Conservation (phyloP, 2,329 filamentous ascomycete genomes). For the Dactylellina leptospora region DNA sequence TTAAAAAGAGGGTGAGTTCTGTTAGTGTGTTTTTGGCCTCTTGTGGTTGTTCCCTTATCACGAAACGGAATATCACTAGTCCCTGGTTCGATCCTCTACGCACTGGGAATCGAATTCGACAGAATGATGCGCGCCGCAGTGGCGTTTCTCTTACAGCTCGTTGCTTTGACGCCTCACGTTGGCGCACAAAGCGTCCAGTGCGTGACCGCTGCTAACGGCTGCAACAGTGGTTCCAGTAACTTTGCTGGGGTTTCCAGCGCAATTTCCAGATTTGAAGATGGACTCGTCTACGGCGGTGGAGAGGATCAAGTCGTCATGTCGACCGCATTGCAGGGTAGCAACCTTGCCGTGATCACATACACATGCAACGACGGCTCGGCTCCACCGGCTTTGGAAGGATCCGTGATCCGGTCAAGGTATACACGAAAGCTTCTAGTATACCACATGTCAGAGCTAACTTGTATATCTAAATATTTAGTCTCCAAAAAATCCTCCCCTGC, state of each 20-base stretch:
- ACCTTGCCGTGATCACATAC: not conserved
- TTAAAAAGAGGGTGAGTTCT: no score
- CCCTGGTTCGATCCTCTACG: no score
- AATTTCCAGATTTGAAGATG: constrained; percentile 18
- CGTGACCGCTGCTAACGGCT: constrained; percentile 13
- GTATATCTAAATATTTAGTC: no score
- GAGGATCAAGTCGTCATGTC: constrained; percentile 19
- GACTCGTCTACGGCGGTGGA: constrained; percentile 21
- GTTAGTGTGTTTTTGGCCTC: no score
- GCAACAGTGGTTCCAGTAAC: constrained; percentile 4
- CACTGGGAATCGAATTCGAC: no score
- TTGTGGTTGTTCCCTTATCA: no score
- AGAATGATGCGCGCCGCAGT: no score
- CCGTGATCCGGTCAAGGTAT: constrained; percentile 15
- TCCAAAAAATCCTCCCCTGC: constrained; percentile 23
- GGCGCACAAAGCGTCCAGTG: constrained; percentile 32
- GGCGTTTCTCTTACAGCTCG: no score
- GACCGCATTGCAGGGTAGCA: not conserved
- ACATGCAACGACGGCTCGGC: not conserved
- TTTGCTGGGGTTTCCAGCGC: constrained; percentile 8
- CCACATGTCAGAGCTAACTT: not conserved
- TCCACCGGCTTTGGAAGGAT: constrained; percentile 16
- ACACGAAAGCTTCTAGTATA: not conserved
- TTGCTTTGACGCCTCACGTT: no score
- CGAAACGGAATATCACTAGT: no score